phyloP scores from a whole-genome alignment of 345 rosid genomes.

The Hibiscus trionum region DNA sequence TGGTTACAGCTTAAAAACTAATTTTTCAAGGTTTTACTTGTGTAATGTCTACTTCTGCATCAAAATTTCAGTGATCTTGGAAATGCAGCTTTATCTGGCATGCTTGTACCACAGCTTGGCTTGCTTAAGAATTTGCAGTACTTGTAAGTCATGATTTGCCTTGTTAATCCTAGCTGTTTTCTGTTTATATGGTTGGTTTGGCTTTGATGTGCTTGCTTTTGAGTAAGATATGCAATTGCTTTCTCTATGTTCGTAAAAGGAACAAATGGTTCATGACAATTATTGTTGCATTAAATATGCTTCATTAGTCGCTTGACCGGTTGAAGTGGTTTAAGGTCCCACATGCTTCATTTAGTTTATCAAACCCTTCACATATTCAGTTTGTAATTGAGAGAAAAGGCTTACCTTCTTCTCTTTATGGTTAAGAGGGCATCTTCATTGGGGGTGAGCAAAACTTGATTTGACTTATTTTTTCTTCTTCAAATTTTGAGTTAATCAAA shows the following conservation, averaged over 20 bases:
- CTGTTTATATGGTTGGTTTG: background rate
- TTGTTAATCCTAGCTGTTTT: background rate
- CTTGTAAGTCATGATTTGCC: constrained; percentile 45
- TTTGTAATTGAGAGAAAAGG: background rate
- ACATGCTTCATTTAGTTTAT: background rate
- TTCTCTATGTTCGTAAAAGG: background rate
- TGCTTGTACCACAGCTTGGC: constrained; percentile 88
- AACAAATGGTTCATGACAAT: background rate
- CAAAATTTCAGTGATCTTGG: constrained; percentile 66
- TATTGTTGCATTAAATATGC: background rate
- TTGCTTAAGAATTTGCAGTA: constrained; percentile 89
- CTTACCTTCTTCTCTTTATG: background rate
- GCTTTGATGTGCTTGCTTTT: background rate
- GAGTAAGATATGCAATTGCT: background rate
- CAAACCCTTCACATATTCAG: background rate
- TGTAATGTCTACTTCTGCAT: constrained; percentile 9
- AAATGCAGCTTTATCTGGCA: constrained; percentile 92
- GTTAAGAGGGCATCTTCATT: background rate
- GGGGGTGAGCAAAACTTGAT: background rate
- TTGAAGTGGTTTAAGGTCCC: background rate
- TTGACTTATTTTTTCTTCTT: no score
- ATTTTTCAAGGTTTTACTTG: background rate
- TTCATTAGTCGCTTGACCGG: background rate
- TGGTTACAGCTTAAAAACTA: background rate
- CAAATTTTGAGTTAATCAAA: no score